Conservation (phyloP, 768 basidiomycete species). For the Termitomyces sp. region DNA sequence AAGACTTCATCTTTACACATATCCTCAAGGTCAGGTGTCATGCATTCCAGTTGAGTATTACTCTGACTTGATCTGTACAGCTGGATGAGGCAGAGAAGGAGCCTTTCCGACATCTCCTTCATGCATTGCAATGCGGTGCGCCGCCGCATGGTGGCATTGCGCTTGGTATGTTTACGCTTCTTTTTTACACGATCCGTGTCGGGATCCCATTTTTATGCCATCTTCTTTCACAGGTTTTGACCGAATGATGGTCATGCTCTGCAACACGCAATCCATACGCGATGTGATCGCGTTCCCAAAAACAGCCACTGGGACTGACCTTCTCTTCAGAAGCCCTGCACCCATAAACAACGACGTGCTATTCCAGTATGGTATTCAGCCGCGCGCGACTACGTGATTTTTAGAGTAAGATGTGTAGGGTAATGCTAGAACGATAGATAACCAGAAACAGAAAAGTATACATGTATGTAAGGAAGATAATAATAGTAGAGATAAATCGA, state of each 20-base stretch:
- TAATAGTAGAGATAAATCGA: conserved; percentile 11
- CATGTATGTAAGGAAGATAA: conserved; percentile 13
- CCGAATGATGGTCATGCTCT: conserved; percentile 87
- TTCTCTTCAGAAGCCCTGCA: conserved; percentile 86
- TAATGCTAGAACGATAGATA: conserved; percentile 16
- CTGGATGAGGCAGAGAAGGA: conserved; percentile 65
- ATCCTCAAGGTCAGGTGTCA: conserved; percentile 62
- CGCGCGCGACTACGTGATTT: conserved; percentile 16
- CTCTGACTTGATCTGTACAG: conserved; percentile 32
- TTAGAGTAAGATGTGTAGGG: conserved; percentile 9
- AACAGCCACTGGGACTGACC: conserved; percentile 76
- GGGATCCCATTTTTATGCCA: background rate
- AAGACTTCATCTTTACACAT: conserved; percentile 73
- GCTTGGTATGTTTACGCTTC: conserved; percentile 51
- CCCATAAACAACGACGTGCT: conserved; percentile 45
- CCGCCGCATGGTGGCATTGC: conserved; percentile 96
- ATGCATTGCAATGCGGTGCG: conserved; percentile 85
- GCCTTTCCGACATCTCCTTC: conserved; percentile 79
- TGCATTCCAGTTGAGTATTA: background rate
- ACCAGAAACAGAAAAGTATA: conserved; percentile 14
- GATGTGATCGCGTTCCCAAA: conserved; percentile 98
- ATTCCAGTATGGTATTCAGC: conserved; percentile 57
- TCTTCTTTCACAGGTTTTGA: conserved; percentile 65
- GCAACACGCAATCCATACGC: conserved; percentile 80
- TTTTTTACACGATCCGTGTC: conserved; percentile 11